phyloP scores from a whole-genome alignment of 1,284 basidiomycete species.

The Cerioporus squamosus region DNA sequence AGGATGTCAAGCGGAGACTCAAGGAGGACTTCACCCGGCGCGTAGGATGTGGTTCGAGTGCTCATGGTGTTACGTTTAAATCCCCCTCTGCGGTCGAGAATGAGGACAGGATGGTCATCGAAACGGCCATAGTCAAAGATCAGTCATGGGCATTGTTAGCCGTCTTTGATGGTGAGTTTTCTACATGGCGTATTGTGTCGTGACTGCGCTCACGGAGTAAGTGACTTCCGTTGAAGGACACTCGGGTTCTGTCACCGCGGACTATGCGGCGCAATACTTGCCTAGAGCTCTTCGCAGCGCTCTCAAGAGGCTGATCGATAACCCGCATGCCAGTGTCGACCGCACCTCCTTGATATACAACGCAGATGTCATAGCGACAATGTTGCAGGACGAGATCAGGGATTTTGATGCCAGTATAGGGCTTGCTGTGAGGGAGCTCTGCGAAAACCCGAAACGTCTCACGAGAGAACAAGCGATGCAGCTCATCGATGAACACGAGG shows the following conservation, averaged over 20 bases:
- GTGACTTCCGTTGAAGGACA: neutral
- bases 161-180: too few species aligned
- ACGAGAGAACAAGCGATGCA: neutral
- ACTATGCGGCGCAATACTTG: neutral
- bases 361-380: neutral
- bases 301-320: neutral
- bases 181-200: neutral
- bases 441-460: neutral
- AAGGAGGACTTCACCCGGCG: too few species aligned
- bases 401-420: neutral
- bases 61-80: neutral
- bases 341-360: neutral
- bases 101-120: neutral
- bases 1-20: too few species aligned
- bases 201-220: too few species aligned
- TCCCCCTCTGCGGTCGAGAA: neutral
- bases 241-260: neutral
- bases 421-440: neutral
- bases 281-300: neutral
- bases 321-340: neutral
- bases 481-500: neutral
- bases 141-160: too few species aligned
- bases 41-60: too few species aligned
- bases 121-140: neutral
- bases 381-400: neutral